These are phyloP conservation scores for Heracleum sosnowskyi DNA, from an alignment of 129 eudicot species.

Conservation along the genomic window DNA sequence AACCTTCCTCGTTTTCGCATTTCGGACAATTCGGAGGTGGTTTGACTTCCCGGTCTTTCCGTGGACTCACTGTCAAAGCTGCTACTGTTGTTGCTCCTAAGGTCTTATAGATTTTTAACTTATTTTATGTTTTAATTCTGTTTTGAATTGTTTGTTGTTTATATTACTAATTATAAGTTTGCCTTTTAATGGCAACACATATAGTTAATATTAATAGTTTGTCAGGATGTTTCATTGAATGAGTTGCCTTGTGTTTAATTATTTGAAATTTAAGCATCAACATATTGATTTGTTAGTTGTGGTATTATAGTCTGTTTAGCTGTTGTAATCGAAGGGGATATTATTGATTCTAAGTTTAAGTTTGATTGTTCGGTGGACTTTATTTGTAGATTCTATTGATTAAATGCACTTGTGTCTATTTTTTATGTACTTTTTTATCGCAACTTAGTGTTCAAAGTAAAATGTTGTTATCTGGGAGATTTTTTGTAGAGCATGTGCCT, in stretches of 20 bases:
- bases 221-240: background rate
- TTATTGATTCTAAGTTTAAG: background rate
- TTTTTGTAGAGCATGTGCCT: background rate
- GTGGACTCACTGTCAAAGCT: constrained; percentile 67
- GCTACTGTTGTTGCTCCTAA: constrained; percentile 86
- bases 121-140: background rate
- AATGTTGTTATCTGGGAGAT: background rate
- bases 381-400: background rate
- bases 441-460: background rate
- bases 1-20: constrained; percentile 40
- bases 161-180: background rate
- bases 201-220: background rate
- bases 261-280: background rate
- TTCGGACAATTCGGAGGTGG: constrained; percentile 33
- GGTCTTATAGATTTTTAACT: constrained; percentile 24
- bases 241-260: background rate
- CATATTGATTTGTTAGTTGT: background rate
- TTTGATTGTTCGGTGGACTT: background rate
- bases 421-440: background rate
- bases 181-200: background rate
- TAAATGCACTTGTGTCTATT: background rate
- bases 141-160: background rate
- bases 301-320: background rate
- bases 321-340: background rate
- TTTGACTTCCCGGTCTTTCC: constrained; percentile 34